A percentile compares a stretch with the other conserved stretches of the same genome.
phyloP scores from a whole-genome alignment of 1,284 basidiomycete species.

The Melampsora americana region DNA sequence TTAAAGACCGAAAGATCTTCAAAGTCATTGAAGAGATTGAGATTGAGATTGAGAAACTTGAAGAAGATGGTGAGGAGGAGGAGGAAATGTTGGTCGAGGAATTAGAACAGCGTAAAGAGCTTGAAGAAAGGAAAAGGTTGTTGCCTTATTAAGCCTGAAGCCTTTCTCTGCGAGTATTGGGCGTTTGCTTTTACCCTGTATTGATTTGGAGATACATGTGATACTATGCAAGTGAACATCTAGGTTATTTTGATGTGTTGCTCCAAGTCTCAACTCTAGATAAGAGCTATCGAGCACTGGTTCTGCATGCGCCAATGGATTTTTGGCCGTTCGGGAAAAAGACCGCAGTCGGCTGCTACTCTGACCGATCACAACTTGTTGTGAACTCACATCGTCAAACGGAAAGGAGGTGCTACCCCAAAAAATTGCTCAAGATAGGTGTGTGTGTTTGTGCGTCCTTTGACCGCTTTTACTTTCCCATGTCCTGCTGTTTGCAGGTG shows the following conservation, averaged over 20 bases:
- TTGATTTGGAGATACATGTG: too few relatives aligned
- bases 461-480: too few relatives aligned
- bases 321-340: not conserved
- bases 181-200: too few relatives aligned
- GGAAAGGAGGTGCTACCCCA: too few relatives aligned
- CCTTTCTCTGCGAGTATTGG: not conserved
- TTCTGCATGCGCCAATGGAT: not conserved
- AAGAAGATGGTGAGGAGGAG: constrained; percentile 57
- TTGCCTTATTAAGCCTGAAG: constrained; percentile 61
- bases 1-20: constrained; percentile 67
- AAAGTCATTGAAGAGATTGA: constrained; percentile 57
- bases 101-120: constrained; percentile 47
- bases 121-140: constrained; percentile 63
- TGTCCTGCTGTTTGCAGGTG: too few relatives aligned
- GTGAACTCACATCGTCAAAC: too few relatives aligned
- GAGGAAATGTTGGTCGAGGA: constrained; percentile 63
- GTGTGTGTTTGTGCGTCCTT: too few relatives aligned
- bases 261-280: not conserved
- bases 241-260: not conserved
- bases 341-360: too few relatives aligned
- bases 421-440: too few relatives aligned
- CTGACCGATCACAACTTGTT: too few relatives aligned
- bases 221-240: not conserved
- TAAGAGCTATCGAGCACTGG: not conserved
- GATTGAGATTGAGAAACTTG: constrained; percentile 44